These are phyloP conservation scores for Fusarium robinianum DNA, from an alignment of 2,329 filamentous ascomycete genomes.

Conservation along the genomic window DNA sequence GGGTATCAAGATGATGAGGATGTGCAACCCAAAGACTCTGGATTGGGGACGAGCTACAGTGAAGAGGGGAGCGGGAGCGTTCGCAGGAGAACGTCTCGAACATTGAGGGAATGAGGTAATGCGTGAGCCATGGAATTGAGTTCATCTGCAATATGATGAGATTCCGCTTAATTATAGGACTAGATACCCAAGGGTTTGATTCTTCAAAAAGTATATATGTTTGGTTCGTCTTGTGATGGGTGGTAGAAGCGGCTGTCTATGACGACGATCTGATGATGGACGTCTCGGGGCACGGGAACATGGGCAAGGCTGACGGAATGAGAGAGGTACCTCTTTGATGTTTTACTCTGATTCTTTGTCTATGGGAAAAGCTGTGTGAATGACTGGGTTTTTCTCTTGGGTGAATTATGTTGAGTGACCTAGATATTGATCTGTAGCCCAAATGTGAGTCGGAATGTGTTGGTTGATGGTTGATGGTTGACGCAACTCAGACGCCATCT, in stretches of 20 bases:
- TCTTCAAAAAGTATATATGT: too few relatives aligned
- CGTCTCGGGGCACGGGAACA: background rate
- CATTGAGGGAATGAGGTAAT: constrained; percentile 19
- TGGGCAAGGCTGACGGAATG: too few relatives aligned
- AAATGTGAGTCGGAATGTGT: too few relatives aligned
- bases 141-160: constrained; percentile 3
- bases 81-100: constrained; percentile 40
- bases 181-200: constrained; percentile 15
- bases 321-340: too few relatives aligned
- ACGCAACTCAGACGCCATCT: too few relatives aligned
- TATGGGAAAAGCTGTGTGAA: too few relatives aligned
- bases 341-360: too few relatives aligned
- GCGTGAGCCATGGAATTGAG: background rate
- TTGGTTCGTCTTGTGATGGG: background rate
- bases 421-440: too few relatives aligned
- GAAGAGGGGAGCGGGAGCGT: constrained; percentile 43
- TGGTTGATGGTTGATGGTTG: too few relatives aligned
- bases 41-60: constrained; percentile 59
- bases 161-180: constrained; percentile 4
- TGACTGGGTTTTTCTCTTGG: too few relatives aligned
- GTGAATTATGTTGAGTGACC: too few relatives aligned
- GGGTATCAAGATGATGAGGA: constrained; percentile 33
- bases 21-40: constrained; percentile 48
- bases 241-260: constrained; percentile 18
- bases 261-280: constrained; percentile 24